Percentiles rank a stretch among this genome's conserved stretches.
Evolutionary conservation across 2,329 filamentous ascomycete species (phyloP).

Genomic region (Colletotrichum trifolii): DNA sequence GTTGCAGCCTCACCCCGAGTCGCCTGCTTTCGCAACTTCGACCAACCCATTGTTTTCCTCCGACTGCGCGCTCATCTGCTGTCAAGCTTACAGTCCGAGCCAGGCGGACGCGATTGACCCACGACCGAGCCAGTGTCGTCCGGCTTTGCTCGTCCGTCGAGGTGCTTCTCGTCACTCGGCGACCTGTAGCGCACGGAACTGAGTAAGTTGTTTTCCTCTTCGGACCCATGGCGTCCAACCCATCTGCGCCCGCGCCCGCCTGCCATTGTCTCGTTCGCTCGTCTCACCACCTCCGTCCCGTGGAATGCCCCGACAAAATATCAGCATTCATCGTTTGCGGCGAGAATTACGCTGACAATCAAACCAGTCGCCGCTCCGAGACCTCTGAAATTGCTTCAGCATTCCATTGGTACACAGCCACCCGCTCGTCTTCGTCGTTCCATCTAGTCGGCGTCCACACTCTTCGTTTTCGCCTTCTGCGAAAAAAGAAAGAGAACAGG

Average conservation of each 20-base stretch:
- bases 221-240: constrained; percentile 6
- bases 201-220: constrained; percentile 20
- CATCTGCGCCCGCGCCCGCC: background rate
- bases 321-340: constrained; percentile 2
- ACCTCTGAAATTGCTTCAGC: constrained; percentile 25
- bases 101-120: constrained; percentile 3
- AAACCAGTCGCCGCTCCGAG: constrained; percentile 28
- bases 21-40: background rate
- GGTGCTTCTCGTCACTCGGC: background rate
- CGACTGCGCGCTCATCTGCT: background rate
- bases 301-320: constrained; percentile 23
- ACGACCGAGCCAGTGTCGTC: constrained; percentile 6
- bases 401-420: constrained; percentile 22
- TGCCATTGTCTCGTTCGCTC: constrained; percentile 9
- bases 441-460: constrained; percentile 14
- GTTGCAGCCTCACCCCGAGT: background rate
- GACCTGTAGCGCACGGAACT: constrained; percentile 29
- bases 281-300: constrained; percentile 3
- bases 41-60: no score
- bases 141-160: background rate
- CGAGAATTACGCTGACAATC: constrained; percentile 26
- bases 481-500: background rate
- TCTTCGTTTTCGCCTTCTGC: background rate
- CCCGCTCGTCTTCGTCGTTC: background rate
- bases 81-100: constrained; percentile 4